Percentiles rank a stretch among this genome's conserved stretches.
phyloP scores from a whole-genome alignment of 2,329 filamentous ascomycete species.

The Amylocarpus encephaloides region DNA sequence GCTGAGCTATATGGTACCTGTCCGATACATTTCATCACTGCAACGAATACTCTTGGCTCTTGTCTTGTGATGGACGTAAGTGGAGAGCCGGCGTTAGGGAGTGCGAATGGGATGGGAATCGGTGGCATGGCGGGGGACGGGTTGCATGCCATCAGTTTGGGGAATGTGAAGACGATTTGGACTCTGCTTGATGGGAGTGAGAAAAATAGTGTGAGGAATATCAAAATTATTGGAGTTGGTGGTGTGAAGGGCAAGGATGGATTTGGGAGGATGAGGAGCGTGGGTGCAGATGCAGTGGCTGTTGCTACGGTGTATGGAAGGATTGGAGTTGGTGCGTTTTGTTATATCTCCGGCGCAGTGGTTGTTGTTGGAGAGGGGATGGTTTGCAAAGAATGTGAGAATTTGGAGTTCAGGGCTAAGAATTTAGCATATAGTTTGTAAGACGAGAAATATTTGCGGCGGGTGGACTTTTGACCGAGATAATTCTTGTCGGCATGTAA shows the following conservation, averaged over 20 bases:
- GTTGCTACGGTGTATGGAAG: slow-evolving; percentile 64
- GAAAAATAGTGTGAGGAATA: slow-evolving; percentile 40
- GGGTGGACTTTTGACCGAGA: too few species aligned
- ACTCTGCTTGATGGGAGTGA: slow-evolving; percentile 45
- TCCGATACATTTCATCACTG: slow-evolving; percentile 61
- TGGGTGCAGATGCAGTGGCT: slow-evolving; percentile 60
- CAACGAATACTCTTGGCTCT: slow-evolving; percentile 68
- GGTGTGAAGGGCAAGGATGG: slow-evolving; percentile 61
- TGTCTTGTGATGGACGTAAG: slow-evolving; percentile 49
- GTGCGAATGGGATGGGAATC: slow-evolving; percentile 49
- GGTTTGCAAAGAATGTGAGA: too few species aligned
- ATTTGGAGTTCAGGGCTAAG: too few species aligned
- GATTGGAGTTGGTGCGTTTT: slow-evolving; percentile 42
- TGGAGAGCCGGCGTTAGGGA: slow-evolving; percentile 38
- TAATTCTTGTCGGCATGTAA: too few species aligned
- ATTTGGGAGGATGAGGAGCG: slow-evolving; percentile 58
- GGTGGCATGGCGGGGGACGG: slow-evolving; percentile 68
- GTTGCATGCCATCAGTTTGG: slow-evolving; percentile 66
- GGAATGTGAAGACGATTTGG: slow-evolving; percentile 67
- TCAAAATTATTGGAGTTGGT: slow-evolving; percentile 65
- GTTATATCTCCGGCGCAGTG: neutral
- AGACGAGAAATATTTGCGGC: too few species aligned
- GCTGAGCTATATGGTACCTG: slow-evolving; percentile 25
- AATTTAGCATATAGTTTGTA: too few species aligned
- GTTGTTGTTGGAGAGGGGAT: too few species aligned